These are phyloP conservation scores for Penicillium sp. DNA, from an alignment of 2,329 filamentous ascomycete genomes.

Conservation along the genomic window DNA sequence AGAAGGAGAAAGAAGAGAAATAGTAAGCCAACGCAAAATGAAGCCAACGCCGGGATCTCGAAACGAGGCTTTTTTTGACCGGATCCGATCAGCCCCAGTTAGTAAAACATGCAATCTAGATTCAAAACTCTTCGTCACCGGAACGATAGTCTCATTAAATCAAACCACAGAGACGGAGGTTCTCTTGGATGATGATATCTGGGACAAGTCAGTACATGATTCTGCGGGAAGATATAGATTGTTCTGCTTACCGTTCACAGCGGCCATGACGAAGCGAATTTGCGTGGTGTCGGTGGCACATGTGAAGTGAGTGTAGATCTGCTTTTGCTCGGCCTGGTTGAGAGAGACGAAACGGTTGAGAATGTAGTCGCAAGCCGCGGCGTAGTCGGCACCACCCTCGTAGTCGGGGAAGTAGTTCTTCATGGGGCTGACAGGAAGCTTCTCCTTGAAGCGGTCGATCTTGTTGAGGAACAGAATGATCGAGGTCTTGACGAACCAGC, in stretches of 20 bases:
- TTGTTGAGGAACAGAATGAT: conserved; percentile 76
- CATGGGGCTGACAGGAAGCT: conserved; percentile 71
- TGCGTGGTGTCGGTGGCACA: conserved; percentile 98
- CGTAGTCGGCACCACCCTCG: conserved; percentile 93
- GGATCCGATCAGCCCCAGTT: conserved; percentile 28
- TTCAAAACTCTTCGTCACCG: conserved; percentile 30
- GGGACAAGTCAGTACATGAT: conserved; percentile 1
- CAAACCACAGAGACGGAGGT: conserved; percentile 92
- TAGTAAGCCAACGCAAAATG: conserved; percentile 12
- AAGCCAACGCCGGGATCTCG: conserved; percentile 27
- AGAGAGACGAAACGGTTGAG: conserved; percentile 97
- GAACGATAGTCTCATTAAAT: conserved; percentile 64
- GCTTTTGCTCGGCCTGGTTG: conserved; percentile 99
- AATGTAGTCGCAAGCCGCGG: conserved; percentile 96
- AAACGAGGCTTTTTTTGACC: conserved; percentile 27
- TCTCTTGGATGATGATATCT: conserved; percentile 99
- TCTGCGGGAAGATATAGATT: conserved; percentile 4
- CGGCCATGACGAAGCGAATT: conserved; percentile 99
- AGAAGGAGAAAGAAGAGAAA: conserved; percentile 15
- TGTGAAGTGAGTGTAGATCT: conserved; percentile 99
- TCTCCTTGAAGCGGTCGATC: conserved; percentile 75
- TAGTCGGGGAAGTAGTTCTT: conserved; percentile 76
- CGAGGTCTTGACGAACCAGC: conserved; percentile 72
- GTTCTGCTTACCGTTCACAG: conserved; percentile 79
- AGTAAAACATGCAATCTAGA: conserved; percentile 36